Evolutionary conservation across 179 eudicot genomes (phyloP), one percentile per base, ranked within the genome.

Genomic region (Corrigiola litoralis): DNA sequence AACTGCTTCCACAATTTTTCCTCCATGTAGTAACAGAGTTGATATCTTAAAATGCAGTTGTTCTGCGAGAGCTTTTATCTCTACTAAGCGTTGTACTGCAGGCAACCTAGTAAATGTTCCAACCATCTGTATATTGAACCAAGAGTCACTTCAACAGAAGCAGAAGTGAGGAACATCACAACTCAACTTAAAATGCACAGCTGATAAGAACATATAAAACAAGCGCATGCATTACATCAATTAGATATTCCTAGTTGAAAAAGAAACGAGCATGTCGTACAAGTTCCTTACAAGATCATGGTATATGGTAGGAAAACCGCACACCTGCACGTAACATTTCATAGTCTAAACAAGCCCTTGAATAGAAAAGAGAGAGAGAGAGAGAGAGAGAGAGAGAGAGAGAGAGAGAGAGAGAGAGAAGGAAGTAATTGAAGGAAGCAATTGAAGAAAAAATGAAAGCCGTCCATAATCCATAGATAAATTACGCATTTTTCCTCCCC

Each of bases 1-100:
- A 59, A 91, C 85, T 76, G 97, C 95, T 82, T 95, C 99, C 45
- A 55, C 50, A 63, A 86, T 46, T 76, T 95, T 95, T 65, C 99
- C 97, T 60, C 94, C 96, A 69, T 91, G 99, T 70, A 95, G 82
- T 63, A 95, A 73, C 65, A 95, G 62, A 47, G 99, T 91, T 63
- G 96, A 86, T 69, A 95, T 81, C 85, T 95, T 95, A 76, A 86
- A 95, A 78, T 85, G 87, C 69, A 95, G 72, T 72, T 88, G 96
- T 82, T 95, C 99, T n/a, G 97, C 99, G 36, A 91, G 78, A 49
- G 79, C 72, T 75, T 95, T 95, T 68, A 95, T 88, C 83, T 92
- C 99, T 65, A 90, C 76, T 71, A 95, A 72, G 52, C 97, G 90
- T 51, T 95, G 99, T 67, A 85, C 77, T 37, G 95, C 81, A 40